Evolutionary conservation across 352 stramenopile genomes (phyloP), one percentile per base, ranked within the genome.

Genomic region (Aphanomyces stellatus): DNA sequence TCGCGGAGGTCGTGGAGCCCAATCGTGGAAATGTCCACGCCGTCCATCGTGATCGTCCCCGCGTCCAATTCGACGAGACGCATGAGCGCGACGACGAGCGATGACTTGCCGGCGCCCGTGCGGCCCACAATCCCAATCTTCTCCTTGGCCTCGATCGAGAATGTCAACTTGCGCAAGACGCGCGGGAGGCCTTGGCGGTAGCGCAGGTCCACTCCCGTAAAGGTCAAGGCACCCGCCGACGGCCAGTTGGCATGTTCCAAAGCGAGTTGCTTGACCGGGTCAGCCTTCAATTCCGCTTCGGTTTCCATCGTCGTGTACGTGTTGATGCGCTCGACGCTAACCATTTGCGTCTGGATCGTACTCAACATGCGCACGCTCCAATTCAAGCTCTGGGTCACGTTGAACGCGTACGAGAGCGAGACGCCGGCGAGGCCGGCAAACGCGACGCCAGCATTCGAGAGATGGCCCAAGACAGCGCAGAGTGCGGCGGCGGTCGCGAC

Each of bases 61-160:
- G 73, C 78, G 64, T 95, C 76, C 2, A 98, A 51, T 64, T 98
- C 94, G 28, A 96, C 82, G 11, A 98, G 72, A 8, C 90, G 79
- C 69, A 98, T 87, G 15, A 99, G 73, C 7, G 88, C 89, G 43
- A 96, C 77, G 31, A 98, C 81, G 7, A 98, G 74, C 28, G 81
- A 95, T 7, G 75, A 91, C 71, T 98, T 98, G 27, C 91, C 91
- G 5, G 88, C 85, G 17, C 91, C 91, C 25, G 90, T 97, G 19
- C 88, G 76, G 30, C 74, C 93, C 25, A 87, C 84, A 65, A 88
- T 82, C 10, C 82, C 81, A 7, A 95, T 82, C 74, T 98, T 98
- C 27, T 93, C 81, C 46, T 82, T 79, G 0, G 82, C 73, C 10
- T 79, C 75, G 31, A 98, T 90, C 0, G 71, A 74, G 13, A 98